Percentiles rank a stretch among this genome's conserved stretches.
These are phyloP conservation scores for Prunella vulgaris DNA, from an alignment of 257 asterid genomes.

Conservation along the genomic window DNA sequence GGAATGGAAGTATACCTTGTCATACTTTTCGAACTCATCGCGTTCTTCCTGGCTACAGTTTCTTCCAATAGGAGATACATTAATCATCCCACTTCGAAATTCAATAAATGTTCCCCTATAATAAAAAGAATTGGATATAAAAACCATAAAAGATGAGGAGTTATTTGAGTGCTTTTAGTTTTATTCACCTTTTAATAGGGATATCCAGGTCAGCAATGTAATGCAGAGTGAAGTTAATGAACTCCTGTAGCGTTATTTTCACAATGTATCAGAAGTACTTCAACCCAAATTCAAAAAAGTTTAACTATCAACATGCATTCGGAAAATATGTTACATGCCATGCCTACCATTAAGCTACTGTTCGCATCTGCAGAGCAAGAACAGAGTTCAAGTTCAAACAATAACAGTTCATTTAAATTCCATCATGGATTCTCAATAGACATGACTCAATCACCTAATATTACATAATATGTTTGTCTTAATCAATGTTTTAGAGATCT, in stretches of 20 bases:
- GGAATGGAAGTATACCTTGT: constrained; percentile 54
- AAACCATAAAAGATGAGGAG: constrained; percentile 8
- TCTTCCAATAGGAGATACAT: constrained; percentile 96
- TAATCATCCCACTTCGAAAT: constrained; percentile 96
- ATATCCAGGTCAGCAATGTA: constrained; percentile 97
- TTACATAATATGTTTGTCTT: not conserved
- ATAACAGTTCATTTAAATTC: not conserved
- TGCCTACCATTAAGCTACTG: not conserved
- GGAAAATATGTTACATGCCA: not conserved
- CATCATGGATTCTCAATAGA: not conserved
- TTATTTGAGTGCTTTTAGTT: constrained; percentile 17
- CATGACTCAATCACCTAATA: not conserved
- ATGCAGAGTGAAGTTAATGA: constrained; percentile 86
- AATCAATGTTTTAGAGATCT: constrained; percentile 3
- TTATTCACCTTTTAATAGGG: constrained; percentile 81
- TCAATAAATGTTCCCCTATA: constrained; percentile 92
- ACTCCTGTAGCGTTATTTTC: constrained; percentile 57
- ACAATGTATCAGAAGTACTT: constrained; percentile 17
- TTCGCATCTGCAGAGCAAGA: not conserved
- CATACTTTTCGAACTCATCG: constrained; percentile 89
- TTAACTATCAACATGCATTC: not conserved
- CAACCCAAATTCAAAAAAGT: not conserved
- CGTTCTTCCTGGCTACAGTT: constrained; percentile 99
- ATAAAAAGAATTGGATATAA: constrained; percentile 17
- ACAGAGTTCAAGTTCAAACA: not conserved